Evolutionary conservation across 192 early-diverging fungal species (phyloP), one percentile per base, ranked within the genome.

Genomic region (Umbelopsis isabellina): DNA sequence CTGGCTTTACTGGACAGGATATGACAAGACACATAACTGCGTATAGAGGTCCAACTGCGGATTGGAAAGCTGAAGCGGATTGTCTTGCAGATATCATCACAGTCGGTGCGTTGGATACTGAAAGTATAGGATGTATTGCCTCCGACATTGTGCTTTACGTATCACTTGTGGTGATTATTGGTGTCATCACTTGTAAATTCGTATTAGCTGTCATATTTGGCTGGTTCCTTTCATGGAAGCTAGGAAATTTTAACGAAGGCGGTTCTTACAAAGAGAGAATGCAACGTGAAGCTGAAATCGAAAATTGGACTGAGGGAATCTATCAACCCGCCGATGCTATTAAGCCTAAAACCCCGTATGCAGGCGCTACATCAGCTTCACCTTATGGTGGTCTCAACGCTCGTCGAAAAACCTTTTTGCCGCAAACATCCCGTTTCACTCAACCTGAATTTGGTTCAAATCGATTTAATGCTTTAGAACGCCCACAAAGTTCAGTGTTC

Each of bases 61-160:
- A 75, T 3, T 75, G 80, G 75, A 70, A 76, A 46, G 30, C 69
- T 9, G 55, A 88, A 21, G 94, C 90, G 47, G 74, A 83, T 20
- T 98, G 95, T 78, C 78, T 96, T 25, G 66, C 82, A 46, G 83
- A 94, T 25, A 81, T 92, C 51, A 90, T 93, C 73, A 82, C 86
- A 44, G 90, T 95, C 10, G 96, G 94, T 1, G 80, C 82, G 0
- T 78, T 98, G 48, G 94, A 97, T 69, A 85, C 90, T 18, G 85
- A 87, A 47, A 85, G 87, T 15, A 79, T 94, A 49, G 95, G 95
- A 0, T 98, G 95, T 78, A 89, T 95, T 68, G 87, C 91, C 0
- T 90, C 94, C 5, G 81, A 89, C 37, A 85, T 91, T 25, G 78
- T 88, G 30, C 82, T 95, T 18, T 95, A 91, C 65, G 83, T 92